Evolutionary conservation across 2,329 filamentous ascomycete species (phyloP).

Genomic region (Diplodia mutila): DNA sequence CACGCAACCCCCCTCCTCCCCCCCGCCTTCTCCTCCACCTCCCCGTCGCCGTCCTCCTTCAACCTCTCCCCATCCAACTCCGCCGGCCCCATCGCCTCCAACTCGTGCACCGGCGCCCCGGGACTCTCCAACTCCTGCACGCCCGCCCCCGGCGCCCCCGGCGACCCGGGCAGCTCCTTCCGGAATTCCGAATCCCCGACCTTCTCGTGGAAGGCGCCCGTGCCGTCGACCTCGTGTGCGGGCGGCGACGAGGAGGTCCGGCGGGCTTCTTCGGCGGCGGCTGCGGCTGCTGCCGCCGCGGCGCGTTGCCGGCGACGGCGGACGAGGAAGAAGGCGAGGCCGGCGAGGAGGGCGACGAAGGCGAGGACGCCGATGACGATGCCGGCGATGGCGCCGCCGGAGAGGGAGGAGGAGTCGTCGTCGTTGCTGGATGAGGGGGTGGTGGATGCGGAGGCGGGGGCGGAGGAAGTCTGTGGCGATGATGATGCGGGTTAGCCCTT

Average conservation of each 20-base stretch:
- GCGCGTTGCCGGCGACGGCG: slow-evolving; percentile 16
- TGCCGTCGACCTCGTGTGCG: slow-evolving; percentile 12
- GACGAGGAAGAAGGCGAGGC: slow-evolving; percentile 28
- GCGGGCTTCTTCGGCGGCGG: too few species aligned
- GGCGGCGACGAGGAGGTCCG: background rate
- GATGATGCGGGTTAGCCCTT: background rate
- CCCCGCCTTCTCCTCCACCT: background rate
- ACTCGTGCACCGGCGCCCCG: background rate
- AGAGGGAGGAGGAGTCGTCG: slow-evolving; percentile 2
- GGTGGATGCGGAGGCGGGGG: slow-evolving; percentile 24
- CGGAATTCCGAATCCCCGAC: background rate
- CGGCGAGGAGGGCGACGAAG: slow-evolving; percentile 29
- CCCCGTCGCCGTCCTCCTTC: background rate
- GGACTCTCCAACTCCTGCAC: background rate
- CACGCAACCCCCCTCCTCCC: background rate
- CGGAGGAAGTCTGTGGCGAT: background rate
- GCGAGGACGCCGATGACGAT: slow-evolving; percentile 31
- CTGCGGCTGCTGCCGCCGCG: background rate
- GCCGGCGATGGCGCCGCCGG: slow-evolving; percentile 33
- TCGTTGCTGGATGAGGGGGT: slow-evolving; percentile 23
- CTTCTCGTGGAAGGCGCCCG: slow-evolving; percentile 1
- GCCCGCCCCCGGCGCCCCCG: background rate
- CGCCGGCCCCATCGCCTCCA: background rate
- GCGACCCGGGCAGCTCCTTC: background rate
- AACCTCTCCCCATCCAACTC: slow-evolving; percentile 5